Evolutionary conservation across 768 basidiomycete genomes (phyloP), one percentile per base, ranked within the genome.

Genomic region (Mycena venus): DNA sequence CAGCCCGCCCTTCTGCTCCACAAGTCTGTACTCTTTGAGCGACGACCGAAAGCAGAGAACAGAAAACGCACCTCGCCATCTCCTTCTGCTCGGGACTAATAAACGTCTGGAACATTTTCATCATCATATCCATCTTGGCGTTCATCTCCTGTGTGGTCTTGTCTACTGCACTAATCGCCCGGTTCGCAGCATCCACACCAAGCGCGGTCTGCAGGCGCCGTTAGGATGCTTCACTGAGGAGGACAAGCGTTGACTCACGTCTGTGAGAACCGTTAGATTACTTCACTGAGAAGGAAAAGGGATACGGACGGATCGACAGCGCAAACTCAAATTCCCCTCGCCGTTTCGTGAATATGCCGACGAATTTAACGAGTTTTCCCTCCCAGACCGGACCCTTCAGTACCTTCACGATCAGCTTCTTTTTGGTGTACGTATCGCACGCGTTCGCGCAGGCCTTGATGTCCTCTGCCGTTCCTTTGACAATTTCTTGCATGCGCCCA

Each of bases 371-470:
- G 7, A 86, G 78, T 44, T 76, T 78, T 3, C 70, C 76, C 25
- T 82, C 81, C 83, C 83, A 86, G 3, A 76, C 51, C 0, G 76
- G 75, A 5, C 82, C 78, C 40, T 79, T 83, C 44, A 86, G 75
- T 0, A 84, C 80, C 67, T 83, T 85, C 55, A 82, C 81, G 4
- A 83, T 68, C 17, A 82, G 60, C 11, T 79, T 76, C 32, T 81
- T 82, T 65, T 83, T 84, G 27, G 78, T 73, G 67, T 85, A 85
- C 0, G 82, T 78, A 63, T 86, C 84, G 72, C 85, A 85, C 0
- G 72, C 34, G 27, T 70, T 82, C 1, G 78, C 81, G 59, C 84
- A 85, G 14, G 80, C 74, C 58, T 81, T 80, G 72, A 85, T 85
- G 67, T 85, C 82, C 9, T 80, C 60, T 29, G 82, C 82, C 6